These are phyloP conservation scores for Breviolum minutum DNA, from an alignment of 73 alveolate genomes.

Conservation along the genomic window DNA sequence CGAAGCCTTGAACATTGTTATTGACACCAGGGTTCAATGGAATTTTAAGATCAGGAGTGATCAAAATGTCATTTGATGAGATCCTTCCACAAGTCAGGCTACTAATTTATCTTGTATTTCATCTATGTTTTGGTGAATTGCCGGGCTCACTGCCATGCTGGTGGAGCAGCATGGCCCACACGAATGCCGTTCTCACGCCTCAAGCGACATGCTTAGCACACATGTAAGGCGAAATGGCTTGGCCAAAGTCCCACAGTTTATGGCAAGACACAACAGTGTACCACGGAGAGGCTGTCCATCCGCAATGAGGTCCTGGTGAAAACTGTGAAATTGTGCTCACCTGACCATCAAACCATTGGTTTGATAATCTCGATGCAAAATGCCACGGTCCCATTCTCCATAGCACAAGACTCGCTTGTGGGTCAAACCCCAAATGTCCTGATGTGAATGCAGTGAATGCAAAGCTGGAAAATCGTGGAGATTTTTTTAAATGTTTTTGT, in stretches of 20 bases:
- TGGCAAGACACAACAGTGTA: neutral
- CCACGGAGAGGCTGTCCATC: slow-evolving; percentile 34
- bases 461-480: neutral
- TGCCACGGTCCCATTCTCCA: slow-evolving; percentile 75
- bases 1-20: neutral
- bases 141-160: neutral
- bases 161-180: slow-evolving; percentile 70
- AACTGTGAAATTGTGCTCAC: too few species aligned
- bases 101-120: neutral
- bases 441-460: too few species aligned
- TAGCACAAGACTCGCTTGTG: slow-evolving; percentile 94
- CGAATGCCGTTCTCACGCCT: slow-evolving; percentile 84
- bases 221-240: neutral
- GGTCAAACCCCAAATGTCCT: slow-evolving; percentile 67
- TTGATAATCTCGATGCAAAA: neutral
- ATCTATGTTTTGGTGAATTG: neutral
- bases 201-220: neutral
- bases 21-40: neutral
- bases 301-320: neutral
- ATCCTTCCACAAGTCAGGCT: too few species aligned
- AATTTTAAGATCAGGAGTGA: neutral
- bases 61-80: neutral
- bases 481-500: neutral
- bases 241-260: neutral
- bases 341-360: too few species aligned